Conservation (phyloP, 148 eudicot species). For the Vaccinium darrowii region DNA sequence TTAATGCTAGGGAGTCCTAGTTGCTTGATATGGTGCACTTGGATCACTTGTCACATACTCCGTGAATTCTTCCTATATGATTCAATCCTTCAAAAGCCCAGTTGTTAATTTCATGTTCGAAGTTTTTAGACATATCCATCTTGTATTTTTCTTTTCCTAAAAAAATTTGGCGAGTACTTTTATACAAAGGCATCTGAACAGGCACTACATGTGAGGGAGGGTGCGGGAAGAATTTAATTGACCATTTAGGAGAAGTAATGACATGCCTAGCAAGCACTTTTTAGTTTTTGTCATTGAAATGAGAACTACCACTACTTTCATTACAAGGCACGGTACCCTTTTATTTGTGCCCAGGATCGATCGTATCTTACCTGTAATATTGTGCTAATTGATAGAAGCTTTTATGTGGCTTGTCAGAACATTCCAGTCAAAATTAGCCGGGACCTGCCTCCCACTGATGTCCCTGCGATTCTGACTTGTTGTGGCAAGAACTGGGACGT, state of each 20-base stretch:
- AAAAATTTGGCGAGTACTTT: background rate
- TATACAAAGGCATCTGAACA: background rate
- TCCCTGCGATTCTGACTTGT: slow-evolving; percentile 30
- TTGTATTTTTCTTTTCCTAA: background rate
- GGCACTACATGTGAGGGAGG: background rate
- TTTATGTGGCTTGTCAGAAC: background rate
- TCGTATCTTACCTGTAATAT: background rate
- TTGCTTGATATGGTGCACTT: background rate
- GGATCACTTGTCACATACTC: background rate
- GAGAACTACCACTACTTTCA: background rate
- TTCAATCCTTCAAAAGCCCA: background rate
- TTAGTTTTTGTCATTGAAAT: background rate
- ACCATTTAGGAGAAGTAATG: background rate
- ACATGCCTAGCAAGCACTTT: background rate
- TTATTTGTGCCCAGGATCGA: background rate
- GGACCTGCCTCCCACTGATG: slow-evolving; percentile 23
- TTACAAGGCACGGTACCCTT: background rate
- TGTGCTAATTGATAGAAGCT: background rate
- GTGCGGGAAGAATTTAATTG: background rate
- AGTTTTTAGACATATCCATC: background rate
- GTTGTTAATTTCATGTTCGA: background rate
- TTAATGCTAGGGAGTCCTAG: background rate
- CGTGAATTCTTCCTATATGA: background rate
- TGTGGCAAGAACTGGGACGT: slow-evolving; percentile 37
- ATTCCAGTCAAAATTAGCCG: slow-evolving; percentile 22